Conservation (phyloP, 2,329 filamentous ascomycete species). For the Microcera coccophila region DNA sequence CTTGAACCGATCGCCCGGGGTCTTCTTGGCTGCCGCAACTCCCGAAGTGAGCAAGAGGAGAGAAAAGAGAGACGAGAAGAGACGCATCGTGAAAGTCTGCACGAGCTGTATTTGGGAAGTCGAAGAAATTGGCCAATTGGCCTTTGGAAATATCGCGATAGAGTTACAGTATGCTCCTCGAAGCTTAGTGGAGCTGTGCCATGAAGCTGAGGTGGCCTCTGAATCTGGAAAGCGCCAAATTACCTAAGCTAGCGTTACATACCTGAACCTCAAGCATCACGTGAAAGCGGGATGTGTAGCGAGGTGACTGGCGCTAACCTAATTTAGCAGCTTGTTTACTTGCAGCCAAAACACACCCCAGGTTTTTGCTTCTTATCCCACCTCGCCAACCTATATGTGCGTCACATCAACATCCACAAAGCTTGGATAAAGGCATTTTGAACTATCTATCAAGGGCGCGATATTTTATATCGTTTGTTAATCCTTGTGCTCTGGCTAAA, state of each 20-base stretch:
- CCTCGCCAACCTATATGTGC: slow-evolving; percentile 9
- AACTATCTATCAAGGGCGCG: slow-evolving; percentile 2
- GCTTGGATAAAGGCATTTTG: slow-evolving; percentile 4
- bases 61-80: slow-evolving; percentile 60
- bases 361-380: slow-evolving; percentile 9
- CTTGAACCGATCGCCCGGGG: slow-evolving; percentile 62
- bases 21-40: slow-evolving; percentile 61
- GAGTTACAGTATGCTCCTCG: slow-evolving; percentile 6
- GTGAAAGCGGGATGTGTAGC: slow-evolving; percentile 6
- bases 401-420: slow-evolving; percentile 7
- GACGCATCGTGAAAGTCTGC: slow-evolving; percentile 57
- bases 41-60: slow-evolving; percentile 59
- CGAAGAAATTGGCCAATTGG: slow-evolving; percentile 22
- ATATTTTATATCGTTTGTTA: slow-evolving; percentile 1
- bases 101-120: not conserved
- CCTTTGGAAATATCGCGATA: slow-evolving; percentile 10
- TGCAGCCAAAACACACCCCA: slow-evolving; percentile 26
- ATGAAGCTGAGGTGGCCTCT: slow-evolving; percentile 37
- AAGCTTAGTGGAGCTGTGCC: slow-evolving; percentile 16
- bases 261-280: slow-evolving; percentile 8
- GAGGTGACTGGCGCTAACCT: slow-evolving; percentile 13
- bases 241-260: slow-evolving; percentile 22
- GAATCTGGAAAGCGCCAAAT: slow-evolving; percentile 12
- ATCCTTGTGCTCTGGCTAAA: not conserved
- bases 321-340: slow-evolving; percentile 32